phyloP scores from a whole-genome alignment of 106 monocot species.

The Acorus calamus region DNA sequence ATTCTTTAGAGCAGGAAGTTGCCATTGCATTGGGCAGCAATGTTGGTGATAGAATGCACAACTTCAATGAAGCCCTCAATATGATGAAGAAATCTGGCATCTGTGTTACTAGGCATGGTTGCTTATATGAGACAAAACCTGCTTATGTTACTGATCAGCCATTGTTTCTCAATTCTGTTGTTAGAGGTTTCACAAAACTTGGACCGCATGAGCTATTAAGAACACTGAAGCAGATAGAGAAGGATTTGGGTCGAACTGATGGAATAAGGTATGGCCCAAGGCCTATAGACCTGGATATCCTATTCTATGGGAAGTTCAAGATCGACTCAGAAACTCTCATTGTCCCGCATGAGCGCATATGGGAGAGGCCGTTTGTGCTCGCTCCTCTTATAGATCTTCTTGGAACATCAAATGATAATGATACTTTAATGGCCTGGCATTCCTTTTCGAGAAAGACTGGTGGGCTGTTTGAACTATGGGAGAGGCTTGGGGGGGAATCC shows the following conservation, averaged over 20 bases:
- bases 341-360: constrained; percentile 76
- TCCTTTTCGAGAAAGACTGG: constrained; percentile 38
- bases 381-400: constrained; percentile 85
- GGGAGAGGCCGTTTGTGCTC: constrained; percentile 85
- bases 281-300: constrained; percentile 86
- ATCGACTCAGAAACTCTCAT: constrained; percentile 50
- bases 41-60: constrained; percentile 63
- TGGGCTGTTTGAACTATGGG: constrained; percentile 66
- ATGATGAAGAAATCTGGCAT: constrained; percentile 76
- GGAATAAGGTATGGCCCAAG: constrained; percentile 93
- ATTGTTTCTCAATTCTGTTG: constrained; percentile 73
- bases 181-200: constrained; percentile 63
- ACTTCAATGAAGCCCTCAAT: constrained; percentile 54
- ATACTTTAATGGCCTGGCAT: constrained; percentile 59
- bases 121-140: constrained; percentile 73
- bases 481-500: constrained; percentile 65
- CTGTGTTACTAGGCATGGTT: constrained; percentile 48
- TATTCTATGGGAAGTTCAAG: constrained; percentile 55
- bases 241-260: constrained; percentile 54
- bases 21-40: constrained; percentile 92
- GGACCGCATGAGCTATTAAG: constrained; percentile 58
- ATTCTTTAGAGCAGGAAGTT: constrained; percentile 44
- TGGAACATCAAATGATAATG: constrained; percentile 43
- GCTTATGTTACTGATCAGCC: constrained; percentile 94
- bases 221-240: constrained; percentile 71